Evolutionary conservation across 73 alveolate species (phyloP).

Genomic region (Blepharisma stoltei): DNA sequence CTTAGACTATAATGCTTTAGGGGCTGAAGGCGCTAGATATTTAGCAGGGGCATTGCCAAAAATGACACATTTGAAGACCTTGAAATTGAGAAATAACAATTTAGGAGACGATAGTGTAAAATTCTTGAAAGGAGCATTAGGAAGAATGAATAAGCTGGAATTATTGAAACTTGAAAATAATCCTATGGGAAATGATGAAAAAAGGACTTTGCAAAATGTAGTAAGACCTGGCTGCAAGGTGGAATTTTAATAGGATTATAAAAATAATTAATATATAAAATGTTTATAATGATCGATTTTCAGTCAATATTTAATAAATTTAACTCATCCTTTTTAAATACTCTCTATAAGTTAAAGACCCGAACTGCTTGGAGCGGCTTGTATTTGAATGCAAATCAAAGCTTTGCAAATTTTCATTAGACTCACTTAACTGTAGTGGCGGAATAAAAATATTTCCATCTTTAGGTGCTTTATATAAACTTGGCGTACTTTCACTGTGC

Average conservation of each 20-base stretch:
- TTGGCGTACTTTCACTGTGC: too few species aligned
- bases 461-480: too few species aligned
- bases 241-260: neutral
- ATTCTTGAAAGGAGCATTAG: constrained; percentile 8
- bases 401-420: too few species aligned
- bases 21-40: constrained; percentile 26
- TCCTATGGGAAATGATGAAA: neutral
- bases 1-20: constrained; percentile 14
- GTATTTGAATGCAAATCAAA: too few species aligned
- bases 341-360: too few species aligned
- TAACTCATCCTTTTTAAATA: too few species aligned
- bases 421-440: too few species aligned
- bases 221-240: constrained; percentile 17
- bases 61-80: neutral
- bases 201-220: constrained; percentile 7
- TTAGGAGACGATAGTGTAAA: neutral
- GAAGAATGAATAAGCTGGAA: constrained; percentile 22
- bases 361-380: too few species aligned
- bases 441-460: too few species aligned
- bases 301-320: too few species aligned
- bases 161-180: constrained; percentile 4
- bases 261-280: neutral
- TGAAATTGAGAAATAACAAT: neutral
- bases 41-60: neutral
- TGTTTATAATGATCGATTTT: too few species aligned